Evolutionary conservation across 75 land plant species (phyloP), one percentile per base, ranked within the genome.

Genomic region (Isoetes taiwanensis): DNA sequence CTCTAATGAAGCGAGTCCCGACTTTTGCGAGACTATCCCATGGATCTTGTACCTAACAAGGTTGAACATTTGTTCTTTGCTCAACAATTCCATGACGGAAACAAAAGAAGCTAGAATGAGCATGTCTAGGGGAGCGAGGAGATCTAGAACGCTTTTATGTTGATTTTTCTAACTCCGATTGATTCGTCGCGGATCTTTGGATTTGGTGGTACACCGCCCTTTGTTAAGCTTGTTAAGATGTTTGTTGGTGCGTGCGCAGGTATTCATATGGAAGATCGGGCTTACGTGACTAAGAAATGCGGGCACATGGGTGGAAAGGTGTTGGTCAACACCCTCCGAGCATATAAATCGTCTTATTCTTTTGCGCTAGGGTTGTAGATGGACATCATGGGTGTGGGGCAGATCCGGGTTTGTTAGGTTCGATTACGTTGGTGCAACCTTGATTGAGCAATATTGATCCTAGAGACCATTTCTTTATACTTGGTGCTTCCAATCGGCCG

Each of bases 231-330:
- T n/a, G 50, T 16, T 23, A 46, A 46, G 50, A 46, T 46, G 50
- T 46, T 46, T n/a, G 50, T 46, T 5, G 50, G 50, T 8, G 50
- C n/a, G n/a, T n/a, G n/a, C n/a, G n/a, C n/a, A n/a, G n/a, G n/a
- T n/a, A n/a, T n/a, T n/a, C n/a, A n/a, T n/a, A n/a, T n/a, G n/a
- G 50, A 46, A 19, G 50, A 46, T n/a, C 50, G 25, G 25, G 50
- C 50, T 23, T 46, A 19, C 4, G 50, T 46, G 19, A 46, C 50
- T 5, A 46, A 46, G 50, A 46, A 46, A n/a, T 46, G 50, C n/a
- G 50, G 50, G 5, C 50, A 46, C 23, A 46, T 46, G 50, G 50
- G 50, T 46, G 50, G 50, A 5, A 46, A 46, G 25, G 50, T 46
- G 5, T 23, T 46, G 12, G 50, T 46, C 50, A 23, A 19, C 6